Base-by-base conservation (phyloP, 129 eudicot species). In the Flaveria robusta region DNA sequence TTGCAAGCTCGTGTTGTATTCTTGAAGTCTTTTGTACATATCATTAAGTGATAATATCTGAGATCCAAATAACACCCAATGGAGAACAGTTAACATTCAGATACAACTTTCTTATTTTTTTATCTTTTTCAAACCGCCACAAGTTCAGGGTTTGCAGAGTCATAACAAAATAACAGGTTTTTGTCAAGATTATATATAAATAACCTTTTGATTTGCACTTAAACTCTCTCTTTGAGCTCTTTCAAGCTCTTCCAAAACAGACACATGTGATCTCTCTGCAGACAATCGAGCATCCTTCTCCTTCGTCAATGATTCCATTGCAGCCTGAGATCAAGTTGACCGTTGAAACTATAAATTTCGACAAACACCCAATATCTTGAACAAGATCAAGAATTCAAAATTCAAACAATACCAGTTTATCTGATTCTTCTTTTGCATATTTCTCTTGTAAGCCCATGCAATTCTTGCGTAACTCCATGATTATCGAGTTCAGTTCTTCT, bases 1-100 rank as follows among this genome's bases (percentile, higher is more conserved):
- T 49, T 95, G 99, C 56, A 95, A 82, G 67, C 99, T 91, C 7
- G 96, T 86, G 80, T 95, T 95, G 79, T 91, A 95, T 83, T 91
- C 97, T 69, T 95, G 97, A 59, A 91, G 64, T 42, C 96, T 79
- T 84, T 88, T 89, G 81, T 89, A 89, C 92, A 82, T 95, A 54
- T 91, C 97, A 59, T 92, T 87, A 46, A 89, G 78, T 24, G 97
- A 86, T 59, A 69, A 67, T 54, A 91, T 87, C 99, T 95, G 80
- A 68, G 68, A 26, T 69, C 13, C 80, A 75, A 71, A 74, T 27
- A 72, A 39, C 62, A 18, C 41, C 68, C 43, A 2, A 31, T 4
- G 19, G 19, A 58, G 34, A 58, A 58, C 37, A 13, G 37, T 60
- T 26, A 14, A 42, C n/a, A 60, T 27, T 31, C 22, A 29, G 20